These are phyloP conservation scores for Cucurbitaria berberidis DNA, from an alignment of 2,329 filamentous ascomycete genomes.

Conservation along the genomic window DNA sequence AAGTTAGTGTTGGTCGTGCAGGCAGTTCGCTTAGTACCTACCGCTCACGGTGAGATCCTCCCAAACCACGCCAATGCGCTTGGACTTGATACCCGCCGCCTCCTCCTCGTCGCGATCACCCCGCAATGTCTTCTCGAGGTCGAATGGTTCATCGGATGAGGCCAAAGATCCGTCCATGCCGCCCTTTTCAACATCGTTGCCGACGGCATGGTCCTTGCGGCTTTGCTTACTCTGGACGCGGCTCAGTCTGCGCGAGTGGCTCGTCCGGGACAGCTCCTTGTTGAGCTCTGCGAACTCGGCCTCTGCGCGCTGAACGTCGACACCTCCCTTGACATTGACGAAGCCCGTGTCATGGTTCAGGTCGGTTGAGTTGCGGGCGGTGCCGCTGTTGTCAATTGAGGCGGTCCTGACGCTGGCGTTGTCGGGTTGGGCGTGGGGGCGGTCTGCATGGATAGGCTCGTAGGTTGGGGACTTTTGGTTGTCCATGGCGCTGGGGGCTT, in stretches of 20 bases:
- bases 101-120: conserved; percentile 74
- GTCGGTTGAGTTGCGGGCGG: conserved; percentile 29
- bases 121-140: conserved; percentile 75
- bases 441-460: conserved; percentile 37
- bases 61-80: conserved; percentile 77
- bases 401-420: conserved; percentile 26
- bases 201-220: conserved; percentile 39
- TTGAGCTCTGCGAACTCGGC: conserved; percentile 73
- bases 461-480: conserved; percentile 30
- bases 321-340: conserved; percentile 32
- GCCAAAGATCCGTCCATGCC: conserved; percentile 39
- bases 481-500: conserved; percentile 30
- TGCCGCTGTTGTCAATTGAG: conserved; percentile 28
- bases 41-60: conserved; percentile 77
- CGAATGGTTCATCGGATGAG: conserved; percentile 63
- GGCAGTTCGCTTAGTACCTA: background rate
- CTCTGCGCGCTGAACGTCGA: conserved; percentile 71
- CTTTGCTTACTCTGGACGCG: conserved; percentile 56
- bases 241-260: conserved; percentile 48
- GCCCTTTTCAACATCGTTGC: conserved; percentile 67
- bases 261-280: conserved; percentile 52
- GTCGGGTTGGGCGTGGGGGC: conserved; percentile 20
- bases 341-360: conserved; percentile 21
- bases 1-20: conserved; percentile 2
- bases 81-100: conserved; percentile 78